Evolutionary conservation across 1,284 basidiomycete species (phyloP), one percentile per base, ranked within the genome.

Genomic region (Sporisorium iseilematis-ciliati): DNA sequence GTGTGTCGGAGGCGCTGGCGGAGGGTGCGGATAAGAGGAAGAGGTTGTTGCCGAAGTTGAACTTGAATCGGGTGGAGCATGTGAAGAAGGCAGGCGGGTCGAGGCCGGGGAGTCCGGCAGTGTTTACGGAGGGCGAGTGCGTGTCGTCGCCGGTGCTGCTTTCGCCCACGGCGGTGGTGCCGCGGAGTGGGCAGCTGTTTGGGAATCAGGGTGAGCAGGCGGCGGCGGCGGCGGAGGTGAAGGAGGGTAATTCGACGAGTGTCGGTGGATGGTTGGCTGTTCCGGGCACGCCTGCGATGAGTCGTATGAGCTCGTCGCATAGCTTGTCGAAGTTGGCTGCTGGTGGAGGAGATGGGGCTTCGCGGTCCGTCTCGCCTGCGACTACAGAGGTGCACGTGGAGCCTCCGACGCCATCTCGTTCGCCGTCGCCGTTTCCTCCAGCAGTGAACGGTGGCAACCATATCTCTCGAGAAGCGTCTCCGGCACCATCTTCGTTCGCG

Each of bases 101-200:
- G 14, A 71, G 62, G 23, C 68, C 68, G 4, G 68, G 54, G 10
- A 71, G 62, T 25, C 68, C 68, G 10, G 68, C 57, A 31, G 53
- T 48, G 16, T 61, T 61, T 23, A 65, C 54, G 20, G 65, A 68
- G 2, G 60, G 53, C 45, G 65, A 68, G 2, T 64, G 53, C 45
- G 65, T 74, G 26, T 33, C 62, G 7, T 75, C 66, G 18, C 66
- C 71, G 3, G 57, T 68, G n/a, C 56, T 74, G 12, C 43, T 74
- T 2, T 74, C 71, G 46, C 71, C 71, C 2, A 61, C 57, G 0
- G 65, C 65, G 1, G 18, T 60, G 5, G 18, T 57, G 14, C 65
- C 57, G 2, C 45, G 33, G 56, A 41, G 25, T 14, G 56, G 41
- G 11, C 48, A 53, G 38, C 50, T 35, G 21, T 45, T 46, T 18